Evolutionary conservation across 2,329 filamentous ascomycete species (phyloP).

Genomic region (Aureobasidium sp.): DNA sequence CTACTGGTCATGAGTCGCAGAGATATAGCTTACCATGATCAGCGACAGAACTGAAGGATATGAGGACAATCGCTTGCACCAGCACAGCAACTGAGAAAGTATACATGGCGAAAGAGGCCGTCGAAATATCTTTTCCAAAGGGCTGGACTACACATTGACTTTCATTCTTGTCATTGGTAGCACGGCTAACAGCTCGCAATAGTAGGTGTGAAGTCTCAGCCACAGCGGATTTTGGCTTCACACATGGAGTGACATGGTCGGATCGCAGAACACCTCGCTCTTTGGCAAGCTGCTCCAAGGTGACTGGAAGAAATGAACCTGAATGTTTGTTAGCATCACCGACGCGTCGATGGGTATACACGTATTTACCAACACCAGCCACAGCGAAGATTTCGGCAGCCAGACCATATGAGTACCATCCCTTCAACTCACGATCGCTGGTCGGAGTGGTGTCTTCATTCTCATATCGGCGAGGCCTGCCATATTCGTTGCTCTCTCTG

Average conservation of each 20-base stretch:
- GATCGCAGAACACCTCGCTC: conserved; percentile 78
- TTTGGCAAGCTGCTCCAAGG: conserved; percentile 79
- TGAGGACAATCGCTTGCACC: conserved; percentile 75
- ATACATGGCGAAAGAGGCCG: conserved; percentile 91
- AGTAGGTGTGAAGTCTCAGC: conserved; percentile 15
- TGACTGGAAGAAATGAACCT: conserved; percentile 89
- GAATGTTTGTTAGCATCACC: conserved; percentile 16
- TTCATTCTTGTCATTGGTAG: conserved; percentile 29
- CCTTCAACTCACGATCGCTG: conserved; percentile 11
- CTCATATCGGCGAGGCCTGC: conserved; percentile 1
- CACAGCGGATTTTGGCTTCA: conserved; percentile 14
- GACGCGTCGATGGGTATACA: conserved; percentile 4
- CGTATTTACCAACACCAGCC: conserved; percentile 62
- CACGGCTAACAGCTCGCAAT: conserved; percentile 8
- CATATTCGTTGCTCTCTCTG: background rate
- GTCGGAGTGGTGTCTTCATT: conserved; percentile 9
- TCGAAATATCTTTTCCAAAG: conserved; percentile 74
- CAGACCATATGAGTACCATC: conserved; percentile 31
- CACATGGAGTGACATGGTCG: conserved; percentile 64
- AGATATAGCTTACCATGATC: conserved; percentile 58
- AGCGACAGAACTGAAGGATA: conserved; percentile 86
- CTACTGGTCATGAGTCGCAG: background rate
- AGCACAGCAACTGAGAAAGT: conserved; percentile 85
- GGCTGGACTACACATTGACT: conserved; percentile 72
- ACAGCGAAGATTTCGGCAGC: conserved; percentile 95